Evolutionary conservation across 371 early-diverging fungal genomes (phyloP).

Genomic region (Apophysomyces ossiformis): DNA sequence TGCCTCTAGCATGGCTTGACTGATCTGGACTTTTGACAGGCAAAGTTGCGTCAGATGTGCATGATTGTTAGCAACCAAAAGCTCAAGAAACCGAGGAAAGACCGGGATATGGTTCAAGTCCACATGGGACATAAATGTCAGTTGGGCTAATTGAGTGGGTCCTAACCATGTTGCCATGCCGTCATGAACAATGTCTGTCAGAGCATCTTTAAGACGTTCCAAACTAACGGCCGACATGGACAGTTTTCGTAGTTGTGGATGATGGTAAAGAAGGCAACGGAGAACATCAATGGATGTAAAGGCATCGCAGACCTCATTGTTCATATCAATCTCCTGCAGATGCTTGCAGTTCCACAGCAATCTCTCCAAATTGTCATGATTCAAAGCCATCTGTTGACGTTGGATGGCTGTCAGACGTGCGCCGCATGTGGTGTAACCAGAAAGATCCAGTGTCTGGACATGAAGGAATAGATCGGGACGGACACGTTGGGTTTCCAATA

Average conservation of each 20-base stretch:
- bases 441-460: constrained; percentile 3
- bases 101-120: not conserved
- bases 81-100: not conserved
- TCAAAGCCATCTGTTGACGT: not conserved
- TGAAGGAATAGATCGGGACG: not conserved
- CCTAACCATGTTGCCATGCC: not conserved
- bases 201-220: not conserved
- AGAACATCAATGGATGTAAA: not conserved
- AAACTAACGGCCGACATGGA: not conserved
- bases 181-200: not conserved
- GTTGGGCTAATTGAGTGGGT: not conserved
- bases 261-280: not conserved
- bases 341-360: not conserved
- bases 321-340: not conserved
- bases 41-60: not conserved
- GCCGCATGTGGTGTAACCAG: not conserved
- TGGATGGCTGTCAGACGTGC: not conserved
- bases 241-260: not conserved
- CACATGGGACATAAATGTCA: not conserved
- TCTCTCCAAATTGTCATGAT: not conserved
- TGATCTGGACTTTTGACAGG: not conserved
- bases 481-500: not conserved
- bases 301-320: not conserved
- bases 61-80: not conserved
- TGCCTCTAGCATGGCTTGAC: not conserved